phyloP scores from a whole-genome alignment of 805 yeast genomes.

The Yarrowia phangngaensis region DNA sequence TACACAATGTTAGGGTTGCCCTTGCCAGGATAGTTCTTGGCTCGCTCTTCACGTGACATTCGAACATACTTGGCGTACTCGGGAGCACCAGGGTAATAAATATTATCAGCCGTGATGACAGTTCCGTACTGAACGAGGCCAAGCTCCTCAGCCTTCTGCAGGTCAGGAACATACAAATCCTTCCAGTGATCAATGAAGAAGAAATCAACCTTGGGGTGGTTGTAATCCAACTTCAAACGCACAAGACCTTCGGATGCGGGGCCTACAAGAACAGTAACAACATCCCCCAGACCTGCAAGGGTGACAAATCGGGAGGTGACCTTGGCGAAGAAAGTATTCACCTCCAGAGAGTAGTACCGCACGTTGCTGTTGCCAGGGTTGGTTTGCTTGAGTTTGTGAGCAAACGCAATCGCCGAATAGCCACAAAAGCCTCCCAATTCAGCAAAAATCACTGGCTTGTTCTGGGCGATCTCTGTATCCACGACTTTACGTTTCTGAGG shows the following conservation, averaged over 20 bases:
- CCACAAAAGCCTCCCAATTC: constrained; percentile 25
- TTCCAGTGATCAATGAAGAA: constrained; percentile 28
- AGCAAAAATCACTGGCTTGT: constrained; percentile 17
- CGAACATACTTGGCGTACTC: constrained; percentile 26
- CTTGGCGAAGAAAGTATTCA: constrained; percentile 23
- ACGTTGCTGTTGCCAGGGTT: constrained; percentile 19
- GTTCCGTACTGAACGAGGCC: constrained; percentile 27
- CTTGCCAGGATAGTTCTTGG: constrained; percentile 16
- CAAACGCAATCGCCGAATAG: constrained; percentile 24
- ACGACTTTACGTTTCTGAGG: constrained; percentile 21
- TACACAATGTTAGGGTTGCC: constrained; percentile 25
- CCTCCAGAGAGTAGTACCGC: constrained; percentile 24
- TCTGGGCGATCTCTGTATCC: constrained; percentile 21
- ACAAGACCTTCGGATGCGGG: constrained; percentile 25
- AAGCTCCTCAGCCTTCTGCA: constrained; percentile 27
- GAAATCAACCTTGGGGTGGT: constrained; percentile 26
- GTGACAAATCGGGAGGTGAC: constrained; percentile 21
- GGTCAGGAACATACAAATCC: constrained; percentile 27
- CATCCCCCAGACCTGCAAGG: constrained; percentile 20
- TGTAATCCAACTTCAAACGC: constrained; percentile 21
- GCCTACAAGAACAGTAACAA: constrained; percentile 19
- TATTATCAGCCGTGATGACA: constrained; percentile 26
- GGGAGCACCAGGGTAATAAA: constrained; percentile 19
- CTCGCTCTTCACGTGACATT: constrained; percentile 5
- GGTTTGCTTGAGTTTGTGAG: constrained; percentile 24